A percentile compares a stretch with the other conserved stretches of the same genome.
Evolutionary conservation across 2,329 filamentous ascomycete species (phyloP).

Genomic region (Diaporthe sp.): DNA sequence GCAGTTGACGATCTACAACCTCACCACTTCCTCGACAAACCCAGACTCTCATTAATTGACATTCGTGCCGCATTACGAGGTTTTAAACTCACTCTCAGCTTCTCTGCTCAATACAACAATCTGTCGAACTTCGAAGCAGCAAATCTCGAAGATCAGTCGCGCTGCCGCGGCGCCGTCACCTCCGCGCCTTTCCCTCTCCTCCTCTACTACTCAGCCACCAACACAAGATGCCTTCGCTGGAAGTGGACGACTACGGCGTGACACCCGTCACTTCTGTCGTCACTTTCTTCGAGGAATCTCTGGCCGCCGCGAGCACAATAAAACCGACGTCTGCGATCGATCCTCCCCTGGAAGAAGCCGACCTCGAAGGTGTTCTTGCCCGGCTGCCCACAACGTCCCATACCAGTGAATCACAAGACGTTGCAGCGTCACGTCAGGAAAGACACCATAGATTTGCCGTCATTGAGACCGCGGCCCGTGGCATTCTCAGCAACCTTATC

Average conservation of each 20-base stretch:
- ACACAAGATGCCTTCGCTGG: conserved; percentile 64
- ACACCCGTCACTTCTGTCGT: conserved; percentile 68
- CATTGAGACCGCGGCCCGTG: conserved; percentile 86
- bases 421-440: conserved; percentile 17
- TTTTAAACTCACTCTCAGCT: background rate
- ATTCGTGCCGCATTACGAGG: background rate
- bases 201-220: background rate
- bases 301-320: conserved; percentile 69
- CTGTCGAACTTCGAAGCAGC: background rate
- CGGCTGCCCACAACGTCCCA: conserved; percentile 51
- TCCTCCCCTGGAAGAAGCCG: conserved; percentile 79
- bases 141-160: background rate
- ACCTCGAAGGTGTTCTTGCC: conserved; percentile 67
- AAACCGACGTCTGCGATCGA: conserved; percentile 77
- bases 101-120: background rate
- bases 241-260: conserved; percentile 62
- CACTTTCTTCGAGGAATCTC: conserved; percentile 67
- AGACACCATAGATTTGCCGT: conserved; percentile 73
- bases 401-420: conserved; percentile 52
- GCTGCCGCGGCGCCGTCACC: conserved; percentile 34
- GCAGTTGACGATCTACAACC: background rate
- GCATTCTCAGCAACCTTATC: conserved; percentile 83
- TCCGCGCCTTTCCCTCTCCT: background rate
- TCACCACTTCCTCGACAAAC: background rate
- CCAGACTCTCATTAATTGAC: background rate